A percentile compares a stretch with the other conserved stretches of the same genome.
phyloP scores from a whole-genome alignment of 1,284 basidiomycete species.

The Tilletia indica region DNA sequence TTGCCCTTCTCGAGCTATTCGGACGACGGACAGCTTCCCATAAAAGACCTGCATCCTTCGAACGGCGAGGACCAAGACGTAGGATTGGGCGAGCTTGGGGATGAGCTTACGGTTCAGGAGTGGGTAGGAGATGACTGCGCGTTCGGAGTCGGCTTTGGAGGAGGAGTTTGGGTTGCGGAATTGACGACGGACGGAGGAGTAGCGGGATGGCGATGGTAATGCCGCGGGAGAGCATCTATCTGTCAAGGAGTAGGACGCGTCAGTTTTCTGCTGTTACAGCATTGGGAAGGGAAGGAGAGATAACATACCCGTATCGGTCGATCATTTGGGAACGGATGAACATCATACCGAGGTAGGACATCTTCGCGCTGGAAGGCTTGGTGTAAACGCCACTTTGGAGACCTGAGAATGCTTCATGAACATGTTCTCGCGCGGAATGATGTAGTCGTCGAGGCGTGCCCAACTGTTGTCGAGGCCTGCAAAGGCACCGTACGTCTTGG shows the following conservation, averaged over 20 bases:
- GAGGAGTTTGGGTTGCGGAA: slow-evolving; percentile 44
- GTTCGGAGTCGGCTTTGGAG: slow-evolving; percentile 61
- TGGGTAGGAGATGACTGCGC: slow-evolving; percentile 69
- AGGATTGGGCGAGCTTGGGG: slow-evolving; percentile 68
- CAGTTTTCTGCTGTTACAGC: background rate
- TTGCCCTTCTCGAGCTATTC: slow-evolving; percentile 36
- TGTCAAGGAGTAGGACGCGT: slow-evolving; percentile 38
- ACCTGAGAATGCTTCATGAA: slow-evolving; percentile 72
- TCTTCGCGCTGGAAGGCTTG: slow-evolving; percentile 69
- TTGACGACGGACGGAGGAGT: slow-evolving; percentile 72
- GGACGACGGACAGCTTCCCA: slow-evolving; percentile 25
- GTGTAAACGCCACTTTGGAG: slow-evolving; percentile 68
- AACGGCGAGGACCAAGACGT: slow-evolving; percentile 71
- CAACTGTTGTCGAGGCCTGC: slow-evolving; percentile 70
- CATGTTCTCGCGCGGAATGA: slow-evolving; percentile 73
- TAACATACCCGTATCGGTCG: slow-evolving; percentile 47
- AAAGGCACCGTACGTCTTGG: slow-evolving; percentile 63
- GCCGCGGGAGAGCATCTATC: slow-evolving; percentile 66
- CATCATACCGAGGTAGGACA: slow-evolving; percentile 69
- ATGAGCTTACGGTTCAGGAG: slow-evolving; percentile 70
- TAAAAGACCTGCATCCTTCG: slow-evolving; percentile 62
- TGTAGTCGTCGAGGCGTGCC: slow-evolving; percentile 66
- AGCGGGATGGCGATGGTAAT: slow-evolving; percentile 72
- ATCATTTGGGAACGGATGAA: slow-evolving; percentile 62
- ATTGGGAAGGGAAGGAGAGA: background rate